Evolutionary conservation across 495 filamentous ascomycete species (phyloP), one percentile per base, ranked within the genome.

Genomic region (Aspergillus affinis): DNA sequence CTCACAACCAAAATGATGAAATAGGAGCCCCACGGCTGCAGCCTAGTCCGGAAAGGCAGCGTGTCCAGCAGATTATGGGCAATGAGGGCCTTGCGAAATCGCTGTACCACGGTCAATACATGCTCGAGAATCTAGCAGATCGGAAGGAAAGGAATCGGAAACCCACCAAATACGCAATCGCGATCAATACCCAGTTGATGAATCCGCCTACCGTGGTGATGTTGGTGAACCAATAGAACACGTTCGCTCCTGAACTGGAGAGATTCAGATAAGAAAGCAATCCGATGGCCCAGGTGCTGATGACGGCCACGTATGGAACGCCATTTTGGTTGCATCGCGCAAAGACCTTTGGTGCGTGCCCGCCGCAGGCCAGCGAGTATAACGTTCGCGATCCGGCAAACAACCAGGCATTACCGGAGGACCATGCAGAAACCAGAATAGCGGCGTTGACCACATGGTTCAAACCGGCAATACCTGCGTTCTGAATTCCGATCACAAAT

Each of bases 391-490:
- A 88, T 19, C 86, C 88, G 4, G 85, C 89, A 71, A 88, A 93
- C 54, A 91, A 76, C 78, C 87, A 91, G 3, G 88, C 85, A 65
- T 93, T 93, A 27, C 84, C 89, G 0, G 86, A 82, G 4, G 86
- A 89, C 62, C 83, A 82, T 3, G 86, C 87, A 0, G 86, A 86
- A 29, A 78, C 88, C 48, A 91, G 71, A 49, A 91, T 85, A 6
- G 86, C 84, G 17, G 84, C 89, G 72, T 93, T 94, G 75, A 94
- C 86, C 54, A 92, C 85, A 61, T 85, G 82, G 46, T 85, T 86
- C 10, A 93, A 76, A 13, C 80, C 81, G 10, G 73, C 71, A 59
- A 94, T 87, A 13, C 84, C 78, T 3, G 88, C 86, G 44, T 83
- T 78, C 67, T 76, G 72, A 44, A 86, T 83, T 1, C 78, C 84